Conservation (phyloP, 139 green algal species). For the Pedinophyceae sp. region DNA sequence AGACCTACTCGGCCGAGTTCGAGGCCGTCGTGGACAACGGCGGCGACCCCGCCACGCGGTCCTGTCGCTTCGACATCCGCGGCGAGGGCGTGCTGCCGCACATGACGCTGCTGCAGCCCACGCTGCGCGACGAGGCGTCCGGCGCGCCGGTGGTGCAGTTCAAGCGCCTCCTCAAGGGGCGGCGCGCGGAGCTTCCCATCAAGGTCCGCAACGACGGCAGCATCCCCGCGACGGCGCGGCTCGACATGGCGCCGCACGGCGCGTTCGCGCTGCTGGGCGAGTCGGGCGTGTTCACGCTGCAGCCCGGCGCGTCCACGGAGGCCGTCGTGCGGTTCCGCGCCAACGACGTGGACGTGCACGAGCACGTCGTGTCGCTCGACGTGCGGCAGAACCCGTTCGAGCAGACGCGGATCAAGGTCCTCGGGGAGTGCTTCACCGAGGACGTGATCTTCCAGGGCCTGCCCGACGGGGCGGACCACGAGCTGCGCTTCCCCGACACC, state of each 20-base stretch:
- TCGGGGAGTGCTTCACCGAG: slow-evolving; percentile 47
- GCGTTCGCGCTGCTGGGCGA: slow-evolving; percentile 31
- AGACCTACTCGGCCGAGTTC: slow-evolving; percentile 41
- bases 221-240: slow-evolving; percentile 30
- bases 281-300: slow-evolving; percentile 18
- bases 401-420: slow-evolving; percentile 29
- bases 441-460: slow-evolving; percentile 45
- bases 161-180: slow-evolving; percentile 25
- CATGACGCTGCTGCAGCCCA: slow-evolving; percentile 27
- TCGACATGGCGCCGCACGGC: slow-evolving; percentile 29
- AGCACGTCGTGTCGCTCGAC: slow-evolving; percentile 14
- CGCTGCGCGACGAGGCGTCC: slow-evolving; percentile 1
- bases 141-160: slow-evolving; percentile 21
- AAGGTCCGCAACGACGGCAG: slow-evolving; percentile 53
- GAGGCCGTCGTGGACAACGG: slow-evolving; percentile 45
- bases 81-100: slow-evolving; percentile 58
- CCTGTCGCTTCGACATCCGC: slow-evolving; percentile 34
- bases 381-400: slow-evolving; percentile 62
- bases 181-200: slow-evolving; percentile 14
- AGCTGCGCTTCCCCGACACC: slow-evolving; percentile 39
- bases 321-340: slow-evolving; percentile 36
- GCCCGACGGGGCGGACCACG: slow-evolving; percentile 28
- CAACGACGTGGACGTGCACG: slow-evolving; percentile 10
- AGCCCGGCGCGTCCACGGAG: slow-evolving; percentile 26
- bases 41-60: slow-evolving; percentile 33